Evolutionary conservation across 768 basidiomycete species (phyloP).

Genomic region (Tulasnella sp.): DNA sequence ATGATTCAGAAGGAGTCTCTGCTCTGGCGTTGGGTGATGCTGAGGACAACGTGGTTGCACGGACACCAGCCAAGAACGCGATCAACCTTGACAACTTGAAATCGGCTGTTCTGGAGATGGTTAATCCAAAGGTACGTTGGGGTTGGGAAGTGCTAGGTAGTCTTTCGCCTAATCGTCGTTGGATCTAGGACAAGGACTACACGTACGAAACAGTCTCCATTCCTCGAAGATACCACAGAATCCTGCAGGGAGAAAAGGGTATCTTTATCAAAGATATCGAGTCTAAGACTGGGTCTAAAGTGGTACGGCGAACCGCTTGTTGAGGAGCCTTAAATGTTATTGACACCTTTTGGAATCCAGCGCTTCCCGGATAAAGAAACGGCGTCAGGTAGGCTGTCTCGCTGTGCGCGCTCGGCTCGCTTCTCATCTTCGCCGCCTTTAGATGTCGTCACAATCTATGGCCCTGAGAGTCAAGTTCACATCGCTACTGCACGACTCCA

Average conservation of each 20-base stretch:
- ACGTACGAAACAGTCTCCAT: slow-evolving; percentile 90
- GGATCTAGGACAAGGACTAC: slow-evolving; percentile 86
- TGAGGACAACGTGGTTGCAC: slow-evolving; percentile 97
- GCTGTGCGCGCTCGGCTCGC: background rate
- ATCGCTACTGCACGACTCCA: slow-evolving; percentile 94
- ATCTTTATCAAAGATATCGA: slow-evolving; percentile 98
- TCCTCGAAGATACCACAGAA: slow-evolving; percentile 92
- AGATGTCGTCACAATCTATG: slow-evolving; percentile 93
- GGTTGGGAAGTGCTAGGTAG: background rate
- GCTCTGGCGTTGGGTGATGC: slow-evolving; percentile 43
- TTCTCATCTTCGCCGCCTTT: slow-evolving; percentile 30
- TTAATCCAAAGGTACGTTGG: slow-evolving; percentile 79
- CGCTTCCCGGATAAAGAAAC: slow-evolving; percentile 90
- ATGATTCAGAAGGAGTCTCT: slow-evolving; percentile 13
- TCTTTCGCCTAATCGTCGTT: slow-evolving; percentile 3
- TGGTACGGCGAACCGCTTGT: slow-evolving; percentile 38
- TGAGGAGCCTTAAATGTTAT: background rate
- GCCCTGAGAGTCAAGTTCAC: slow-evolving; percentile 94
- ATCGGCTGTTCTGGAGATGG: slow-evolving; percentile 95
- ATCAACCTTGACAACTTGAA: slow-evolving; percentile 92
- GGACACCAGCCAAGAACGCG: slow-evolving; percentile 96
- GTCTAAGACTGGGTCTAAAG: slow-evolving; percentile 88
- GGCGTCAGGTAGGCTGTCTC: slow-evolving; percentile 49
- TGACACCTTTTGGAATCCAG: background rate
- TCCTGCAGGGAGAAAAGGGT: slow-evolving; percentile 89